Evolutionary conservation across 768 basidiomycete genomes (phyloP).

Genomic region (Suillus subalutaceus): DNA sequence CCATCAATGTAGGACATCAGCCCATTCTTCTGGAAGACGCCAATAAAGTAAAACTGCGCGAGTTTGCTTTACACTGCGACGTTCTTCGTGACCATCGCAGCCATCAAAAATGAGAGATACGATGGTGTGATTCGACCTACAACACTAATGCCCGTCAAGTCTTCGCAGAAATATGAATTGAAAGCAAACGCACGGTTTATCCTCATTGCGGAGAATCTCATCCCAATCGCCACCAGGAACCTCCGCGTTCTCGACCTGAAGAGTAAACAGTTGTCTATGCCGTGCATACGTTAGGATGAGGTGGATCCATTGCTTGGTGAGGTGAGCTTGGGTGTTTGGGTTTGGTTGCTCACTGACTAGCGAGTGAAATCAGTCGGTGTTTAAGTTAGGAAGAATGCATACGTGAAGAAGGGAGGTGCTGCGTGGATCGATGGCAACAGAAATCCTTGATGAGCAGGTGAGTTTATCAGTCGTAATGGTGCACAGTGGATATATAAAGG

Average conservation of each 20-base stretch:
- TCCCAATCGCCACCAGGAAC: conserved; percentile 69
- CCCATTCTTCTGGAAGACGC: conserved; percentile 36
- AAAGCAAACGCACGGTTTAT: conserved; percentile 66
- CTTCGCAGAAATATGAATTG: background rate
- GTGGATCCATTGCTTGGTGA: conserved; percentile 74
- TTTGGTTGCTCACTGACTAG: conserved; percentile 72
- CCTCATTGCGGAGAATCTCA: conserved; percentile 74
- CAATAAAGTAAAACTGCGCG: conserved; percentile 57
- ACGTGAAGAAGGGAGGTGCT: conserved; percentile 88
- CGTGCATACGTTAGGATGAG: conserved; percentile 76
- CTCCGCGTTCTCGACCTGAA: conserved; percentile 77
- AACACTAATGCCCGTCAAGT: background rate
- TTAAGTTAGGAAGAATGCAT: conserved; percentile 30
- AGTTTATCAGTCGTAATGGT: too few relatives aligned
- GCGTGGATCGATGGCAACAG: conserved; percentile 82
- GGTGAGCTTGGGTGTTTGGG: conserved; percentile 52
- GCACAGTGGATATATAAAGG: too few relatives aligned
- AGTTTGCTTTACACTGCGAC: conserved; percentile 72
- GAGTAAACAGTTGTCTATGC: conserved; percentile 40
- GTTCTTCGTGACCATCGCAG: conserved; percentile 61
- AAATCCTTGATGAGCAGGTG: conserved; percentile 52
- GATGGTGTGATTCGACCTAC: conserved; percentile 58
- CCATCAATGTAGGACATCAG: conserved; percentile 79
- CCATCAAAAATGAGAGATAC: conserved; percentile 53
- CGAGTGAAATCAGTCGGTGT: background rate